phyloP scores from a whole-genome alignment of 257 asterid genomes.

The Nicotiana attenuata region DNA sequence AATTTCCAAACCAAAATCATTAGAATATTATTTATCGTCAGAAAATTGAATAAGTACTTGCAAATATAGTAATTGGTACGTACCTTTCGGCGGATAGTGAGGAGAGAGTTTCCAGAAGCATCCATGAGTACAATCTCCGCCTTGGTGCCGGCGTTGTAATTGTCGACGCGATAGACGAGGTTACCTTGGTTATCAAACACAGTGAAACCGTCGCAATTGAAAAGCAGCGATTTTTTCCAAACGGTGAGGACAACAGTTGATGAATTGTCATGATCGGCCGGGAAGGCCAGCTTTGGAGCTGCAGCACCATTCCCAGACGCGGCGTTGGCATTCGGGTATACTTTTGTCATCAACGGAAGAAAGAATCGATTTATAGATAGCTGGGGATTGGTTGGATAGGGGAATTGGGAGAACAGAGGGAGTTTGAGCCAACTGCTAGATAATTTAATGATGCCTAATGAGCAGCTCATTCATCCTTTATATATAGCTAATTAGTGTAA shows the following conservation, averaged over 20 bases:
- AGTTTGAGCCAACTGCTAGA: not conserved
- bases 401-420: not conserved
- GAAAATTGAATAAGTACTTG: too few relatives aligned
- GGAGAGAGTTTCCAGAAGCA: constrained; percentile 50
- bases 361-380: not conserved
- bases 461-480: not conserved
- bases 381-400: not conserved
- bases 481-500: not conserved
- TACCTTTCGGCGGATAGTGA: constrained; percentile 79
- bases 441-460: not conserved
- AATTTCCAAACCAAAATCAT: not conserved
- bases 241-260: constrained; percentile 43
- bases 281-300: not conserved
- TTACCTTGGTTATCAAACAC: constrained; percentile 58
- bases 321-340: constrained; percentile 40
- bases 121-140: constrained; percentile 61
- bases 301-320: not conserved
- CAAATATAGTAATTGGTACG: too few relatives aligned
- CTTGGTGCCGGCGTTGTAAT: constrained; percentile 39
- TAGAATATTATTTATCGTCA: not conserved
- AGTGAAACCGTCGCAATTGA: constrained; percentile 71
- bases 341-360: constrained; percentile 34
- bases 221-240: constrained; percentile 72
- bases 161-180: constrained; percentile 73
- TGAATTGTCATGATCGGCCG: not conserved